Evolutionary conservation across 306 rosid species (phyloP).

Genomic region (Arachis stenosperma): DNA sequence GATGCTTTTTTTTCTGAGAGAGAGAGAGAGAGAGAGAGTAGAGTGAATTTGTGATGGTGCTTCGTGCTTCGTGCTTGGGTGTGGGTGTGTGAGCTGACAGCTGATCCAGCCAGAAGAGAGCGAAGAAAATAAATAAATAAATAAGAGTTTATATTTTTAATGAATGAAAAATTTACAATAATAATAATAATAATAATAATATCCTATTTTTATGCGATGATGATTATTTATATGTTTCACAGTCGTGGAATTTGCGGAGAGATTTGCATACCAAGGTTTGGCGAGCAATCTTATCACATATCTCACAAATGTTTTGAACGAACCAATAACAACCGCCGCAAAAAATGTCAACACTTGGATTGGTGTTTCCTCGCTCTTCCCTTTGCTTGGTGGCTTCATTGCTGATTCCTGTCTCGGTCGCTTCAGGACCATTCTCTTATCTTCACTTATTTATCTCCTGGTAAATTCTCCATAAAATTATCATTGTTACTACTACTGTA

Average conservation of each 20-base stretch:
- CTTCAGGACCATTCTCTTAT: slow-evolving; percentile 58
- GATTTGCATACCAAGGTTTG: slow-evolving; percentile 55
- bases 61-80: too few species aligned
- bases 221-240: too few species aligned
- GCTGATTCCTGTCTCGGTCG: slow-evolving; percentile 70
- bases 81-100: not conserved
- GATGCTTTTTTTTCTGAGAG: too few species aligned
- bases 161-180: too few species aligned
- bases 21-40: too few species aligned
- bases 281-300: slow-evolving; percentile 48
- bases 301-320: slow-evolving; percentile 51
- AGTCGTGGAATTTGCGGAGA: slow-evolving; percentile 58
- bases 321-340: slow-evolving; percentile 50
- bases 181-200: too few species aligned
- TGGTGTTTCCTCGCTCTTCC: slow-evolving; percentile 59
- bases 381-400: slow-evolving; percentile 61
- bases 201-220: too few species aligned
- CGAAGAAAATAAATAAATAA: too few species aligned
- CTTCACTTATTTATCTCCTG: slow-evolving; percentile 54
- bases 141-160: too few species aligned
- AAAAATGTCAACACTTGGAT: slow-evolving; percentile 70
- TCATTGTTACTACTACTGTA: not conserved
- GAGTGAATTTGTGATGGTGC: too few species aligned
- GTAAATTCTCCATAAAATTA: slow-evolving; percentile 25
- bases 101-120: too few species aligned